These are phyloP conservation scores for Brassica balearica DNA, from an alignment of 441 rosid genomes.

Conservation along the genomic window DNA sequence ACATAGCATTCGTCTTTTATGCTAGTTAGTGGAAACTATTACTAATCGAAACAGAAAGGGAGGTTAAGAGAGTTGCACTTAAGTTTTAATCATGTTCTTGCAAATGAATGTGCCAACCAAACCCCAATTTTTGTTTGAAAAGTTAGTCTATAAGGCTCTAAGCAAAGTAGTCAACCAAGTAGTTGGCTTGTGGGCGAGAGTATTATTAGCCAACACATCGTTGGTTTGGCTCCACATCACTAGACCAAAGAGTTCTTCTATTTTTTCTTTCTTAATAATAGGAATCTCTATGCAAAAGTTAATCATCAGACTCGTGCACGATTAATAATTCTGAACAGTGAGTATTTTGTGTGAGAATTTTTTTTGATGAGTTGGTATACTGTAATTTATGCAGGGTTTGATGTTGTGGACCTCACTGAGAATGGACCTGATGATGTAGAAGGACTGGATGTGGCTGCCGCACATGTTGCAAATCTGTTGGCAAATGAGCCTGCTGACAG, in stretches of 20 bases:
- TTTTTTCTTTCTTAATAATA: background rate
- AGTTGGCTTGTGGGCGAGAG: background rate
- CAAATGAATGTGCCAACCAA: too few relatives aligned
- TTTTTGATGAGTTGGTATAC: constrained; percentile 22
- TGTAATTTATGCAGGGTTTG: constrained; percentile 73
- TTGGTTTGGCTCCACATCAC: constrained; percentile 2
- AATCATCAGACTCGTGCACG: constrained; percentile 14
- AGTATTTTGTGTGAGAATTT: constrained; percentile 2
- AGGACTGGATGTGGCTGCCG: constrained; percentile 92
- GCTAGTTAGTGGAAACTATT: background rate
- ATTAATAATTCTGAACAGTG: constrained; percentile 1
- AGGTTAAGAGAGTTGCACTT: too few relatives aligned
- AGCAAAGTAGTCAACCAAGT: constrained; percentile 23
- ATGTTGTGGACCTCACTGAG: constrained; percentile 81
- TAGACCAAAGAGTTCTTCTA: background rate
- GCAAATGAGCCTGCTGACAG: constrained; percentile 93
- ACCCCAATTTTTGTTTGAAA: too few relatives aligned
- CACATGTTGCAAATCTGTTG: constrained; percentile 83
- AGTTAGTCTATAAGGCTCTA: constrained; percentile 5
- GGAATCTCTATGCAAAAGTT: background rate
- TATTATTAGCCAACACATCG: background rate
- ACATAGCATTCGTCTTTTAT: constrained; percentile 1
- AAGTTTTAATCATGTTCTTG: too few relatives aligned
- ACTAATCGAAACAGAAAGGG: background rate
- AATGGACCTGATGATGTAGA: constrained; percentile 82